Evolutionary conservation across 768 basidiomycete species (phyloP), one percentile per base, ranked within the genome.

Genomic region (Leccinum subgranulosum): DNA sequence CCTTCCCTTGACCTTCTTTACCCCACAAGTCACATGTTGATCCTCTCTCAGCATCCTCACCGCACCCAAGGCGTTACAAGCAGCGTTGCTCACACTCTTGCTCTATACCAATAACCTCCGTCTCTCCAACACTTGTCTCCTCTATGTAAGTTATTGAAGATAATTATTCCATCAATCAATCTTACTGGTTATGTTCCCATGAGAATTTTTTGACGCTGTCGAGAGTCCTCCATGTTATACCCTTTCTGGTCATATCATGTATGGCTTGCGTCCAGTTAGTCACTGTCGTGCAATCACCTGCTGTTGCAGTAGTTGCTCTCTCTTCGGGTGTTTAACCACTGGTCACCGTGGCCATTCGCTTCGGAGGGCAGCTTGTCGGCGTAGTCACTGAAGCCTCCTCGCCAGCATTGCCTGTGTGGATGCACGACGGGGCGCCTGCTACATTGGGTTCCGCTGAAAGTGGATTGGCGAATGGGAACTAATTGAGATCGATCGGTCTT

Each of bases 91-190:
- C 8, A 53, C 60, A 0, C 59, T 70, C 10, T 48, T 71, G 9
- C 50, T 67, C 4, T 71, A 67, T 34, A 70, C 65, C 10, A 61
- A 66, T 52, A 69, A 6, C 33, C 33, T 33, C 33, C 31, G 31
- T 33, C 31, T 33, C 31, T 33, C 33, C 33, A 12, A 33, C 19
- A 10, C 49, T 7, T 54, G 59, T 34, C 55, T 56, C 36, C 19
- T 62, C n/a, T 39, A 53, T 0, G 69, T 66, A 50, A 33, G 29
- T 6, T 14, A 15, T 36, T 14, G 6, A 10, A 29, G 29, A 29
- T 36, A 3, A 7, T 36, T 15, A 12, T 21, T 11, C 48, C 21
- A 15, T 27, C 19, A 2, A 2, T 15, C 7, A 15, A 2, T 19
- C 43, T 14, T 3, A 17, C 45, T 36, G 41, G 19, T 43, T 23